Base-by-base conservation (phyloP, 768 basidiomycete genomes). In the Podaxis sp. region DNA sequence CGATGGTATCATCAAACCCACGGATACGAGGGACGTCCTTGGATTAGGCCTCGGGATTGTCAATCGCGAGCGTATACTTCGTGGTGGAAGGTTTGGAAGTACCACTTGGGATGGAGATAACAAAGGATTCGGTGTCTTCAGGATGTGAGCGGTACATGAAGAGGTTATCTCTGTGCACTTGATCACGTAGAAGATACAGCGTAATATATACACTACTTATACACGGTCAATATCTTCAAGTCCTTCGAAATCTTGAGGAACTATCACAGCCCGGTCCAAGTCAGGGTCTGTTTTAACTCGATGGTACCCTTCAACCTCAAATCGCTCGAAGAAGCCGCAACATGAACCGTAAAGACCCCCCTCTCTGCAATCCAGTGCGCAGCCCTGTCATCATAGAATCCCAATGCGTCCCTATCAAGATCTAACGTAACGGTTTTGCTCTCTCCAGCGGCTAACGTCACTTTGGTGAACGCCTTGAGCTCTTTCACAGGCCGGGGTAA, bases 1-100 rank as follows among this genome's bases (percentile, higher is more conserved):
- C 69, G 93, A 95, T 67, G 93, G 93, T 2, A 90, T 97, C 61
- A 94, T 98, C 74, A 85, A 83, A 67, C 95, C 96, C 4, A 85
- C 85, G 8, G 95, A 97, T 69, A 97, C 95, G 0, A 81, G 95
- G 61, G 89, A 95, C 73, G 88, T 92, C 0, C 82, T 97, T 49
- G 96, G 95, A 4, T 80, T 98, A 4, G 91, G 88, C n/a, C 83
- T 98, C 7, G 90, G 89, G 9, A 79, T 98, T n/a, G 85, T 90
- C 54, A 83, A 82, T 28, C 79, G 85, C 65, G 76, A 78, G 66
- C 72, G 74, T 59, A 64, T 66, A 42, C 57, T 61, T 59, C 61
- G 59, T 28, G 60, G 42, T 39, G 42, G 56, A 30, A 65, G 40
- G 48, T 39, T 55, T 58, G 61, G 66, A 60, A 56, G 76, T 17